Conservation (phyloP, 2,329 filamentous ascomycete genomes). For the Fusarium anguioides region DNA sequence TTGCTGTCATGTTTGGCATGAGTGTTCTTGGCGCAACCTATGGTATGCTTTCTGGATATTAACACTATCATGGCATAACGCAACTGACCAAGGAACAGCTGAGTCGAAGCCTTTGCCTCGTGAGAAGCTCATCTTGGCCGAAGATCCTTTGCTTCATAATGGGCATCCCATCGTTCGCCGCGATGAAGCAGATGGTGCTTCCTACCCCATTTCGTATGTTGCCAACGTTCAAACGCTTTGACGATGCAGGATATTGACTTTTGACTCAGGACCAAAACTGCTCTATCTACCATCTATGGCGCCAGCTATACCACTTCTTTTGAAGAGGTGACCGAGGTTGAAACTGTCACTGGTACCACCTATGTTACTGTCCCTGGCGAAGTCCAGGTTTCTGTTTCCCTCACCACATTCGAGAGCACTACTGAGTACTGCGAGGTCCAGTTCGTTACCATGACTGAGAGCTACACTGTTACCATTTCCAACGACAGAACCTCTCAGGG, state of each 20-base stretch:
- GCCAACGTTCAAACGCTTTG: background rate
- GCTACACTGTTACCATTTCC: conserved; percentile 46
- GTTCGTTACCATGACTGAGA: conserved; percentile 41
- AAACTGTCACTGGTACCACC: conserved; percentile 45
- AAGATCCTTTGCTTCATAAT: background rate
- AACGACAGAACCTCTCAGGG: conserved; percentile 28
- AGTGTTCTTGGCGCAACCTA: conserved; percentile 45
- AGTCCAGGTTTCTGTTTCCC: conserved; percentile 41
- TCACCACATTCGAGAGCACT: conserved; percentile 40
- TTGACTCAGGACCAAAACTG: conserved; percentile 48
- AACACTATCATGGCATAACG: background rate
- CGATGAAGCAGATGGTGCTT: conserved; percentile 31
- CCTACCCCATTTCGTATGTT: conserved; percentile 52
- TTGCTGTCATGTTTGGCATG: conserved; percentile 45
- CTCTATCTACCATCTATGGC: conserved; percentile 50
- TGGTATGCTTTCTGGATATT: conserved; percentile 31
- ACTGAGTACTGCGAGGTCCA: conserved; percentile 38
- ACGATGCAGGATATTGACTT: conserved; percentile 11
- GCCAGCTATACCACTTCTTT: conserved; percentile 37
- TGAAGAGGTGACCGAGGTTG: conserved; percentile 33
- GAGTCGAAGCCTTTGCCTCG: conserved; percentile 1
- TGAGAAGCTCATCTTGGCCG: background rate
- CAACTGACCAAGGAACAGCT: conserved; percentile 17
- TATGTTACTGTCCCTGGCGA: conserved; percentile 45
- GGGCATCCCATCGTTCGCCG: conserved; percentile 25